These are phyloP conservation scores for Apiotrichum gamsii DNA, from an alignment of 1,284 basidiomycete genomes.

Conservation along the genomic window DNA sequence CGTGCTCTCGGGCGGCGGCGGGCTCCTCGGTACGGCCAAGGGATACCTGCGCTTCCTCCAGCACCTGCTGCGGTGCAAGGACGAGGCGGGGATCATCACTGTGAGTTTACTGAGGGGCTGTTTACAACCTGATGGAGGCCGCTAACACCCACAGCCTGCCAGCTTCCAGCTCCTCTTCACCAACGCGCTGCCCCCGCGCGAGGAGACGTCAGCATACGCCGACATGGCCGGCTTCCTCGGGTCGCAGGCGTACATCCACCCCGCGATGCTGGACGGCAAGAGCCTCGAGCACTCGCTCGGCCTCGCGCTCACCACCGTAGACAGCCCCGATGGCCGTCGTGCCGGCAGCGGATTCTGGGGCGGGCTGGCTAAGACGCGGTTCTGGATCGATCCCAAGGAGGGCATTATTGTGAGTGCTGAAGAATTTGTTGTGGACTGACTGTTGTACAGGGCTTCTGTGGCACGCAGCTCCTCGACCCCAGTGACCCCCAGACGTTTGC, in stretches of 20 bases:
- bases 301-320: slow-evolving; percentile 4
- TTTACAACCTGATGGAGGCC: too few relatives aligned
- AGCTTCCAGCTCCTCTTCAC: slow-evolving; percentile 25
- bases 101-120: too few relatives aligned
- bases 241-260: slow-evolving; percentile 7
- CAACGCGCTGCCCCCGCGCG: slow-evolving; percentile 10
- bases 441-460: slow-evolving; percentile 18
- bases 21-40: slow-evolving; percentile 29
- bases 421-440: background rate
- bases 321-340: slow-evolving; percentile 13
- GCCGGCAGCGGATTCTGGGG: slow-evolving; percentile 24
- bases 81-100: slow-evolving; percentile 15
- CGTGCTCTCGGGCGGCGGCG: slow-evolving; percentile 31
- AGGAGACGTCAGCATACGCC: slow-evolving; percentile 1
- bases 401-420: slow-evolving; percentile 18
- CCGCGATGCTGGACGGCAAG: slow-evolving; percentile 7
- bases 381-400: slow-evolving; percentile 21
- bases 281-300: slow-evolving; percentile 14
- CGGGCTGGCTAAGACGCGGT: slow-evolving; percentile 22
- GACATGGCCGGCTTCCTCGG: slow-evolving; percentile 11
- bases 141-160: too few relatives aligned
- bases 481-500: too few relatives aligned
- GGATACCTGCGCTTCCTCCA: slow-evolving; percentile 34
- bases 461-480: slow-evolving; percentile 22
- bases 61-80: slow-evolving; percentile 21